Evolutionary conservation across 106 monocot species (phyloP), one percentile per base, ranked within the genome.

Genomic region (Amphibolis antarctica): DNA sequence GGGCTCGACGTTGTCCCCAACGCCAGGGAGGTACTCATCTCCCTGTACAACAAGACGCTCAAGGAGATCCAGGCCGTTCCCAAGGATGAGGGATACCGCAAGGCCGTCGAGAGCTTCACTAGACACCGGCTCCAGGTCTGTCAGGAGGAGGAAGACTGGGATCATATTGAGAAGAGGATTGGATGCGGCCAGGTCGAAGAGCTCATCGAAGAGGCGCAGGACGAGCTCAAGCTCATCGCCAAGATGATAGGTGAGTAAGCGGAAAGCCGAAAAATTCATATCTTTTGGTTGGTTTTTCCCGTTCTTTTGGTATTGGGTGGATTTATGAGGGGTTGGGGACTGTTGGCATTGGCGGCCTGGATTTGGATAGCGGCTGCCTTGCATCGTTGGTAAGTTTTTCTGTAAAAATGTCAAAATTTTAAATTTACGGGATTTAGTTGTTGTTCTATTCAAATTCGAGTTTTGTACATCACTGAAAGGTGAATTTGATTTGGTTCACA

Each of bases 131-230:
- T 94, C 27, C 61, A 81, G 70, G 80, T 86, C 24, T 94, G 93
- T 59, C 74, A 73, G 79, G 83, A 88, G 62, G 89, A 94, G 70
- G 81, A 86, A 46, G 85, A 88, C 63, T 89, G 86, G 88, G 89
- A 93, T 64, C 24, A 61, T 72, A 93, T 88, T 64, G 93, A 93
- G 88, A 75, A 79, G 74, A 69, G 77, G 43, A 55, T 94, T 18
- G 85, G 74, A 4, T 94, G 88, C 55, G 93, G 93, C 25, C 93
- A 93, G 77, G 93, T 93, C 42, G 93, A 93, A 83, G 93, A 93
- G 77, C 83, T 93, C 57, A 86, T 93, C 47, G 93, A 93, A 70
- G 93, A 93, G 81, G 93, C 93, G 10, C 75, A 79, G 72, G 93
- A 93, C 53, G 93, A 93, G 74, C 88, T 88, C 52, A 83, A 77